Evolutionary conservation across 306 rosid species (phyloP), one percentile per base, ranked within the genome.

Genomic region (Vigna unguiculata): DNA sequence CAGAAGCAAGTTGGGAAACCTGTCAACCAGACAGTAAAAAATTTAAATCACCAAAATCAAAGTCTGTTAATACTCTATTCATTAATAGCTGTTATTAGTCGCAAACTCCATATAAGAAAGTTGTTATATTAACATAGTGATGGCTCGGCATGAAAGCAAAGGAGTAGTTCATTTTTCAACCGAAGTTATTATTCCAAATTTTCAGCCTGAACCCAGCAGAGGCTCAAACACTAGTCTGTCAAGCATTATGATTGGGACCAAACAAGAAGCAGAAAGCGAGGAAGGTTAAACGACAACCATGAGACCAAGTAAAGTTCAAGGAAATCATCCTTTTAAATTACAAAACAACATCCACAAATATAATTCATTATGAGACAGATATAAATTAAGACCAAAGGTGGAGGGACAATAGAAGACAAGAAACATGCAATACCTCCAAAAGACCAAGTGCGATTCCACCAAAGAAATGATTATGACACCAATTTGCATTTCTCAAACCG

Each of bases 1-100:
- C 93, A 21, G 90, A 83, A 55, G 89, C 87, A 84, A 95, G 89
- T 34, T 76, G 79, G 48, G 92, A 84, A 80, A 95, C 96, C 98
- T 95, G 86, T 81, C 72, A 86, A 30, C 53, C 68, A 82, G 21
- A 83, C 22, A 43, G 12, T 40, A 40, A 55, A 57, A 8, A 11
- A 21, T 22, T 38, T 17, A 15, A 76, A 45, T 54, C 25, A 67
- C 17, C 38, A 74, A 6, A 73, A 69, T 64, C 20, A 40, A 21
- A 30, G 20, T 66, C 36, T 17, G 24, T 9, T 20, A 20, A 8
- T 34, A 5, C 32, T 24, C 22, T 52, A 41, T 68, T 69, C 17
- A 25, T 41, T 49, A 6, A 15, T 17, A 24, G 66, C n/a, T 7
- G 19, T 40, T 49, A 38, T 40, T 38, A 65, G 25, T 64, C 28